Conservation (phyloP, 1,284 basidiomycete species). For the Cutaneotrichosporon spelunceum region DNA sequence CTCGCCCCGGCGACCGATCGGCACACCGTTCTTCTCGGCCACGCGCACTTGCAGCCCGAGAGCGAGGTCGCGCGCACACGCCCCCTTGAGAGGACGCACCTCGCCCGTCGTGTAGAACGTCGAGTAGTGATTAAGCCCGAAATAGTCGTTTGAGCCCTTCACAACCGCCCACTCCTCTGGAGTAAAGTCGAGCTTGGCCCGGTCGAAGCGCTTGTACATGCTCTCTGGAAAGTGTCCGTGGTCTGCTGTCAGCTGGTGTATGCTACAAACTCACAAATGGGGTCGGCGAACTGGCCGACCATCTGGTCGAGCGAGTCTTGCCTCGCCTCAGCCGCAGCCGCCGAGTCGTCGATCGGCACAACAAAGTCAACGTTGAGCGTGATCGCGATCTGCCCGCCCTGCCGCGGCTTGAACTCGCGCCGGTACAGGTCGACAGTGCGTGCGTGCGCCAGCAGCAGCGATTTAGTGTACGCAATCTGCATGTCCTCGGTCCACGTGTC, state of each 20-base stretch:
- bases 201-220: constrained; percentile 14
- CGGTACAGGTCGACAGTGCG: constrained; percentile 32
- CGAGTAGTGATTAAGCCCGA: constrained; percentile 34
- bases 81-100: constrained; percentile 15
- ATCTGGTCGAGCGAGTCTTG: constrained; percentile 18
- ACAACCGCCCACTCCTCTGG: constrained; percentile 23
- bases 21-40: constrained; percentile 27
- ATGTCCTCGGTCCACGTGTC: constrained; percentile 14
- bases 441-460: constrained; percentile 30
- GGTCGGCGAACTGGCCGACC: constrained; percentile 30
- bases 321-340: constrained; percentile 24
- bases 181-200: constrained; percentile 14
- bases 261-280: constrained; percentile 24
- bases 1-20: constrained; percentile 30
- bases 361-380: constrained; percentile 37
- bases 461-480: constrained; percentile 9
- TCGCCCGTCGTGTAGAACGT: constrained; percentile 22
- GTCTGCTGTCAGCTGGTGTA: constrained; percentile 3
- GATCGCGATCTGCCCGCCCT: constrained; percentile 33
- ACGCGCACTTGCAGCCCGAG: constrained; percentile 22
- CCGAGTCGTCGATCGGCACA: constrained; percentile 28
- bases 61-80: neutral
- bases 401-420: constrained; percentile 21
- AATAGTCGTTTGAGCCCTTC: constrained; percentile 27
- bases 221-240: constrained; percentile 9